These are phyloP conservation scores for Phytopythium sindhum DNA, from an alignment of 352 stramenopile species.

Conservation along the genomic window DNA sequence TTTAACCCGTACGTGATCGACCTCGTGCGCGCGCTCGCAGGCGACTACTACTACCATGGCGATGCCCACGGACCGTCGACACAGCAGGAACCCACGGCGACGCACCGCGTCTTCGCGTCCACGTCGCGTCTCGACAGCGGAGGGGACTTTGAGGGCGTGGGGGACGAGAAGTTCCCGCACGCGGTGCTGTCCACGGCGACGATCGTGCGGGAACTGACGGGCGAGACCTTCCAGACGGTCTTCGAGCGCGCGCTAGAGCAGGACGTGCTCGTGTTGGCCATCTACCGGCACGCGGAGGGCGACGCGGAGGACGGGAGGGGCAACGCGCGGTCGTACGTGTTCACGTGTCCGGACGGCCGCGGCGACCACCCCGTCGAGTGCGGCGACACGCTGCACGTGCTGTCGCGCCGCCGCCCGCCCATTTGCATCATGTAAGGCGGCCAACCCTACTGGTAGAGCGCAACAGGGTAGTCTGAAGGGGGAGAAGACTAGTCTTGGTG, in stretches of 20 bases:
- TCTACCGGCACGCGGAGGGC: conserved; percentile 41
- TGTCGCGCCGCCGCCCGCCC: conserved; percentile 22
- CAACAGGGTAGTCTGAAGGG: no score
- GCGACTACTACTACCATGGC: conserved; percentile 31
- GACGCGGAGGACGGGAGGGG: conserved; percentile 16
- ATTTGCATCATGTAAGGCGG: conserved; percentile 25
- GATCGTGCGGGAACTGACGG: conserved; percentile 27
- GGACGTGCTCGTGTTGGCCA: conserved; percentile 38
- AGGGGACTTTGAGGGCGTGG: neutral
- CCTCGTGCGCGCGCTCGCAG: conserved; percentile 44
- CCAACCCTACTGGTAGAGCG: neutral
- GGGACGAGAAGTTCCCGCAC: conserved; percentile 9
- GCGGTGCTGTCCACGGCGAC: conserved; percentile 32
- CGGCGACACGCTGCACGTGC: conserved; percentile 38
- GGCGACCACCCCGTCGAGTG: conserved; percentile 24
- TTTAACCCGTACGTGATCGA: conserved; percentile 72
- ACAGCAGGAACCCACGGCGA: no score
- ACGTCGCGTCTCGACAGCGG: neutral
- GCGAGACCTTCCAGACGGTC: conserved; percentile 34
- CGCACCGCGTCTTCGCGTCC: no score
- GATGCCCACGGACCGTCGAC: conserved; percentile 8
- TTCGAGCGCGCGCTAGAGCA: conserved; percentile 37
- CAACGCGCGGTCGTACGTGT: conserved; percentile 52
- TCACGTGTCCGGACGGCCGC: conserved; percentile 41
- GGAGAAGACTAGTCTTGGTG: no score